phyloP scores from a whole-genome alignment of 1,284 basidiomycete genomes.

The Termitomyces sp. region DNA sequence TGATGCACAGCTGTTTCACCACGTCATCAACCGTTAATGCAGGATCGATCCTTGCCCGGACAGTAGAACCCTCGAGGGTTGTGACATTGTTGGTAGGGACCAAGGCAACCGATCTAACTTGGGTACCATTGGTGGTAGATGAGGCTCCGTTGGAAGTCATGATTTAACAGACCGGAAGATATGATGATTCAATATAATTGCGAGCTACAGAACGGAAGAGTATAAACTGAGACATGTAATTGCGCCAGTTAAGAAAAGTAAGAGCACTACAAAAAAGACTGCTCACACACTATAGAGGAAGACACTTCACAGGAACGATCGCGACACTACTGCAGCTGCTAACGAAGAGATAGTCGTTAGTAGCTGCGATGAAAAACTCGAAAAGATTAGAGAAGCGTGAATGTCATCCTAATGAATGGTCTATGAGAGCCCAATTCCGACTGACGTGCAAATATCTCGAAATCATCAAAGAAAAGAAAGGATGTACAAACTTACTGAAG shows the following conservation, averaged over 20 bases:
- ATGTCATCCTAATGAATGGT: slow-evolving; percentile 33
- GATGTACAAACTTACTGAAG: background rate
- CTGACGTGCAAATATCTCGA: slow-evolving; percentile 51
- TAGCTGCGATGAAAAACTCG: background rate
- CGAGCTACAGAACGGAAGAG: background rate
- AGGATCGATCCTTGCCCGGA: slow-evolving; percentile 76
- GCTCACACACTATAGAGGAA: background rate
- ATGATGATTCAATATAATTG: slow-evolving; percentile 3
- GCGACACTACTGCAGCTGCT: background rate
- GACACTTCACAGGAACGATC: background rate
- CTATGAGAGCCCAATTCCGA: slow-evolving; percentile 26
- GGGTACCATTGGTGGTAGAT: slow-evolving; percentile 34
- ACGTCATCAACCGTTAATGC: slow-evolving; percentile 77
- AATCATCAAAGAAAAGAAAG: slow-evolving; percentile 26
- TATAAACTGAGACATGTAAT: background rate
- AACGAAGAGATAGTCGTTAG: slow-evolving; percentile 9
- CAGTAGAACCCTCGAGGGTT: slow-evolving; percentile 64
- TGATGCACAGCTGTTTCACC: slow-evolving; percentile 71
- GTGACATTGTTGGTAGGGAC: slow-evolving; percentile 79
- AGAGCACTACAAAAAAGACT: background rate
- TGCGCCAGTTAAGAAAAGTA: slow-evolving; percentile 3
- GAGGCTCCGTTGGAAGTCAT: slow-evolving; percentile 29
- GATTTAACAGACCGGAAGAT: slow-evolving; percentile 11
- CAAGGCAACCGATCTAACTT: slow-evolving; percentile 35
- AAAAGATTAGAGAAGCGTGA: slow-evolving; percentile 31